These are phyloP conservation scores for Penicilliopsis zonata DNA, from an alignment of 495 filamentous ascomycete species.

Conservation along the genomic window DNA sequence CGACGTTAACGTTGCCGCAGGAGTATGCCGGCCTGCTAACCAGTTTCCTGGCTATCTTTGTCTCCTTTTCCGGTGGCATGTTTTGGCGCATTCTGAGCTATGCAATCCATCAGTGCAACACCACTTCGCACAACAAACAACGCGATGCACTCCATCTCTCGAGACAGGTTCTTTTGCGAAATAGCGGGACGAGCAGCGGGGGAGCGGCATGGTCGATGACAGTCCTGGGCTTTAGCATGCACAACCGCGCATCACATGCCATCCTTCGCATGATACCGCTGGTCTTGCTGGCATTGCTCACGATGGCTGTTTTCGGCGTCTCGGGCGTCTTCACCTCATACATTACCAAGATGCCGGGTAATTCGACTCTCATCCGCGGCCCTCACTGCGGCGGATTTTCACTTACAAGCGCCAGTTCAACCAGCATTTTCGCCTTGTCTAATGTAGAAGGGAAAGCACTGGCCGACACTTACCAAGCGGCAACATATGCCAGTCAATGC, in stretches of 20 bases:
- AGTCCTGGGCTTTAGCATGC: not conserved
- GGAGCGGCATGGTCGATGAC: not conserved
- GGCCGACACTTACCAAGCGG: conserved; percentile 1
- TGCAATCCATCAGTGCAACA: conserved; percentile 19
- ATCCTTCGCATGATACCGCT: not conserved
- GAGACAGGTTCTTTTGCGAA: not conserved
- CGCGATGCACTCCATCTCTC: not conserved
- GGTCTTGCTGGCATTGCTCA: not conserved
- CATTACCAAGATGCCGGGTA: conserved; percentile 15
- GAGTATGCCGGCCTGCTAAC: conserved; percentile 21
- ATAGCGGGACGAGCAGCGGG: not conserved
- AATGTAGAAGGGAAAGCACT: not conserved
- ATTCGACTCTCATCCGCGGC: conserved; percentile 13
- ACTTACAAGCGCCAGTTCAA: not conserved
- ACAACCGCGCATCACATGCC: no score
- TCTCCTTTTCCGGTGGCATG: conserved; percentile 17
- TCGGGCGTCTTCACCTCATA: conserved; percentile 22
- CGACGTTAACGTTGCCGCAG: conserved; percentile 26
- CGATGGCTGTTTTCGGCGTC: conserved; percentile 9
- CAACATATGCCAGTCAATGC: conserved; percentile 2
- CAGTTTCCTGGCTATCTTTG: conserved; percentile 28
- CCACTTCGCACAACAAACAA: conserved; percentile 1
- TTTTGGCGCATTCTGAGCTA: conserved; percentile 29
- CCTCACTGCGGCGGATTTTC: conserved; percentile 12
- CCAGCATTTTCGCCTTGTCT: not conserved